These are phyloP conservation scores for Leccinum ochraceum DNA, from an alignment of 768 basidiomycete genomes.

Conservation along the genomic window DNA sequence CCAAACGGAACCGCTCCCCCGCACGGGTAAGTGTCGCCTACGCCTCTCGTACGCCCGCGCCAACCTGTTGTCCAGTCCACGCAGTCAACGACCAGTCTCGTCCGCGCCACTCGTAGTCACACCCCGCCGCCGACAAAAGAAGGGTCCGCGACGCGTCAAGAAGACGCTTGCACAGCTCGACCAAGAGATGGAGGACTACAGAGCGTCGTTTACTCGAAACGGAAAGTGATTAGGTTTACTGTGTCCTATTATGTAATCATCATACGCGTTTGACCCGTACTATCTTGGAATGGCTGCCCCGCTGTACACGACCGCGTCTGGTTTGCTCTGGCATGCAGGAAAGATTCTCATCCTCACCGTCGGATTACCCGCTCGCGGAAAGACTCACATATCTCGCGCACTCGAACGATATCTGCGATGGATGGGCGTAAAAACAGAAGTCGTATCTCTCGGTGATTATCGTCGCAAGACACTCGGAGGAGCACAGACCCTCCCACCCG, in stretches of 20 bases:
- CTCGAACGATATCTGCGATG: conserved; percentile 97
- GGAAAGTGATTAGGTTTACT: conserved; percentile 13
- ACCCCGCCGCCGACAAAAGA: conserved; percentile 55
- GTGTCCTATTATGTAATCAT: conserved; percentile 22
- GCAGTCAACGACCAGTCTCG: conserved; percentile 19
- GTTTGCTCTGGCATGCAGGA: conserved; percentile 87
- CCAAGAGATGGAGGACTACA: conserved; percentile 81
- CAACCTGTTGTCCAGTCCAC: conserved; percentile 16
- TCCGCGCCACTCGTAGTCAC: conserved; percentile 26
- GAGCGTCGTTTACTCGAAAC: conserved; percentile 36
- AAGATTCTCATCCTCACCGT: conserved; percentile 93
- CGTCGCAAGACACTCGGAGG: conserved; percentile 87
- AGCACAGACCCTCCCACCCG: conserved; percentile 82
- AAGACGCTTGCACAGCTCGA: conserved; percentile 69
- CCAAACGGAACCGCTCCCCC: conserved; percentile 17
- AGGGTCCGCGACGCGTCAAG: conserved; percentile 73
- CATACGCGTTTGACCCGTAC: neutral
- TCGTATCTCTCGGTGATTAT: conserved; percentile 95
- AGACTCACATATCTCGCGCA: conserved; percentile 95
- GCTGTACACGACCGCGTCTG: conserved; percentile 88
- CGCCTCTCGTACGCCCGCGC: neutral
- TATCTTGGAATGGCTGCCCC: conserved; percentile 73
- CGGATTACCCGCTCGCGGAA: conserved; percentile 91
- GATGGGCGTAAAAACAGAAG: conserved; percentile 96
- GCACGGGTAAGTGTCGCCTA: conserved; percentile 13